Evolutionary conservation across 306 rosid genomes (phyloP).

Genomic region (Cicer chorassanicum): DNA sequence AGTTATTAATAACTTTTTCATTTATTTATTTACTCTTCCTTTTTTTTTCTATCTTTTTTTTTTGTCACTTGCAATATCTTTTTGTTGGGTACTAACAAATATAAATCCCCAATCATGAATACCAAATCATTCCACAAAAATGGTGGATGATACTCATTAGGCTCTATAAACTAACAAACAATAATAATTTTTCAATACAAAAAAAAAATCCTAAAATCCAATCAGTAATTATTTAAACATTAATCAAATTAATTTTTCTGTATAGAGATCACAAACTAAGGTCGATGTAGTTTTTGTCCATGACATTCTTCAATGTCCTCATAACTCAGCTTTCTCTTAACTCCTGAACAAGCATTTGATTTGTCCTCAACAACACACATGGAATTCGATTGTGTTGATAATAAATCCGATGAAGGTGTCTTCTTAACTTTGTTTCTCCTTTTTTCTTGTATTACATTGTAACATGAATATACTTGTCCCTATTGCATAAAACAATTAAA

Average conservation of each 20-base stretch:
- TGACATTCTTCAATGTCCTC: constrained; percentile 54
- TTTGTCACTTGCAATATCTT: constrained; percentile 54
- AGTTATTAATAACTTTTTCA: constrained; percentile 52
- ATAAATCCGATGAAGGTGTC: constrained; percentile 60
- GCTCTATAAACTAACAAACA: constrained; percentile 59
- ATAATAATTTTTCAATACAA: constrained; percentile 37
- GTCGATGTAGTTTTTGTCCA: constrained; percentile 52
- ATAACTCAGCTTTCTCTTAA: constrained; percentile 81
- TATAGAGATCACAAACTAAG: constrained; percentile 50
- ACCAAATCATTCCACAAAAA: constrained; percentile 60
- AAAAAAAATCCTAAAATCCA: constrained; percentile 55
- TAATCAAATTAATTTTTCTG: constrained; percentile 42
- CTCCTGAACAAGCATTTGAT: constrained; percentile 53
- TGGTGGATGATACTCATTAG: constrained; percentile 59
- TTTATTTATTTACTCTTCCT: constrained; percentile 52
- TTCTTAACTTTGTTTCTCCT: constrained; percentile 54
- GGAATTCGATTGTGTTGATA: constrained; percentile 51
- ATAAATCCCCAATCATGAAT: constrained; percentile 68
- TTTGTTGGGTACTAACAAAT: constrained; percentile 63
- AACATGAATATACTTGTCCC: constrained; percentile 71
- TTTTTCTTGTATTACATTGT: constrained; percentile 65
- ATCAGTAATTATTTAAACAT: constrained; percentile 47
- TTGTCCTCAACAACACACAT: constrained; percentile 56
- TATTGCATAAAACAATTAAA: constrained; percentile 49
- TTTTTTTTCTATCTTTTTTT: constrained; percentile 49